A percentile compares a stretch with the other conserved stretches of the same genome.
These are phyloP conservation scores for Candolleomyces efflorescens DNA, from an alignment of 768 basidiomycete species.

Conservation along the genomic window DNA sequence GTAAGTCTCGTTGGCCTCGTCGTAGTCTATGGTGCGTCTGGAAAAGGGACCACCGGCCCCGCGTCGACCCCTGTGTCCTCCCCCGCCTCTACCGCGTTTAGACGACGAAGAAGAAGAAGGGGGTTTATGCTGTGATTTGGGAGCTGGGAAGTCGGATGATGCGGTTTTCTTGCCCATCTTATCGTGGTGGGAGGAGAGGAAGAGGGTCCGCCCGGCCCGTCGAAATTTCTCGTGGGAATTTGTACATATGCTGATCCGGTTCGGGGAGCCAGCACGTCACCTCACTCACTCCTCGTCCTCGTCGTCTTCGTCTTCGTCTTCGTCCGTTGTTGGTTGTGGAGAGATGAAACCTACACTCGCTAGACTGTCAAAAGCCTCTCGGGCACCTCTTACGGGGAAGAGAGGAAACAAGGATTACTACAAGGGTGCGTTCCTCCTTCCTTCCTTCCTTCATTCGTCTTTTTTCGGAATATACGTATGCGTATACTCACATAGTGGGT, in stretches of 20 bases:
- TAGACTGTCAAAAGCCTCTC: slow-evolving; percentile 79
- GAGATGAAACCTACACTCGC: slow-evolving; percentile 65
- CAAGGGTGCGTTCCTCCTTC: slow-evolving; percentile 62
- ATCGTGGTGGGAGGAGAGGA: too few species aligned
- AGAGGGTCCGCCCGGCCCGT: background rate
- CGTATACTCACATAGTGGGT: too few species aligned
- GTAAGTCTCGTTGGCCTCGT: slow-evolving; percentile 19
- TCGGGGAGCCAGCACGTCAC: background rate
- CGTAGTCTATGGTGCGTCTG: slow-evolving; percentile 3
- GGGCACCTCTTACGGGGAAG: slow-evolving; percentile 80
- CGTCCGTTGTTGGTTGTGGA: too few species aligned
- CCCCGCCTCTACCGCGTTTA: slow-evolving; percentile 30
- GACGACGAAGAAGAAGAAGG: too few species aligned
- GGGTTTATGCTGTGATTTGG: background rate
- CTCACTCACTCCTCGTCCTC: slow-evolving; percentile 8
- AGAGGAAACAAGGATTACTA: slow-evolving; percentile 94
- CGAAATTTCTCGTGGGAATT: slow-evolving; percentile 1
- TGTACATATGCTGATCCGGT: too few species aligned
- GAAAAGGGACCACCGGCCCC: background rate
- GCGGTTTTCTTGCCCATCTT: slow-evolving; percentile 37
- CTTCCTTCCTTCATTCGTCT: too few species aligned
- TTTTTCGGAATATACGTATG: too few species aligned
- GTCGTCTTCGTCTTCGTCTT: background rate
- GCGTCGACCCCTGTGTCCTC: slow-evolving; percentile 19
- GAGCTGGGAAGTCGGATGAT: slow-evolving; percentile 5